Base-by-base conservation (phyloP, 1,284 basidiomycete genomes). In the Ceratobasidium papillatum region DNA sequence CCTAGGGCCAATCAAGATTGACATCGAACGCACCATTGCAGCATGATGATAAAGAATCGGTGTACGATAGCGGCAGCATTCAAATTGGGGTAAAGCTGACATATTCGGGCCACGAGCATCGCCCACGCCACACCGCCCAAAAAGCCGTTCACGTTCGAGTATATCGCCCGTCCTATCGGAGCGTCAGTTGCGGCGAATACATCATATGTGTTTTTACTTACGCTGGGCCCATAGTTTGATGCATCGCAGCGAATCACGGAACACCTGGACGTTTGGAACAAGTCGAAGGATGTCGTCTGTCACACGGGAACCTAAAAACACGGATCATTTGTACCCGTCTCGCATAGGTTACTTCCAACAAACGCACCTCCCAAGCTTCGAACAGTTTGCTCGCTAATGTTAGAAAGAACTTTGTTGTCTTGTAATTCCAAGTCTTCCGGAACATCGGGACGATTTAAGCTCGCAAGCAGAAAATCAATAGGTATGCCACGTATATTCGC, bases 101-200 rank as follows among this genome's bases (percentile, higher is more conserved):
- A 99, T 87, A 99, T 96, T 81, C 98, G 91, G 61, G 98, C 98
- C 12, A 98, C 96, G 62, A 99, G 88, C 87, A 99, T 95, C 7
- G 96, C 95, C 98, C 98, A 99, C 25, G 96, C 97, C 2, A 99
- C 97, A 83, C 98, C 98, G 78, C 98, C 98, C 54, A 97, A 88
- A 83, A 99, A 99, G 32, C 97, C 98, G 80, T 97, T 95, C 19
- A 99, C 95, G 83, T 99, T 99, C 3, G 96, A 96, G 83, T 99
- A 99, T 77, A 99, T 98, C 30, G 96, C 98, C 83, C 96, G 88
- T 78, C 91, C 94, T 96, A 79, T 45, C 11, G 14, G 61, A 51
- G 45, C 64, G 8, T 47, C 43, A 36, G 36, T 38, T 34, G 2
- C 22, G 36, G 19, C 14, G 17, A 58, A 7, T 22, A 3, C 43